Evolutionary conservation across 225 moss, liverwort and hornwort species (phyloP), one percentile per base, ranked within the genome.

Genomic region (Bryum argenteum): DNA sequence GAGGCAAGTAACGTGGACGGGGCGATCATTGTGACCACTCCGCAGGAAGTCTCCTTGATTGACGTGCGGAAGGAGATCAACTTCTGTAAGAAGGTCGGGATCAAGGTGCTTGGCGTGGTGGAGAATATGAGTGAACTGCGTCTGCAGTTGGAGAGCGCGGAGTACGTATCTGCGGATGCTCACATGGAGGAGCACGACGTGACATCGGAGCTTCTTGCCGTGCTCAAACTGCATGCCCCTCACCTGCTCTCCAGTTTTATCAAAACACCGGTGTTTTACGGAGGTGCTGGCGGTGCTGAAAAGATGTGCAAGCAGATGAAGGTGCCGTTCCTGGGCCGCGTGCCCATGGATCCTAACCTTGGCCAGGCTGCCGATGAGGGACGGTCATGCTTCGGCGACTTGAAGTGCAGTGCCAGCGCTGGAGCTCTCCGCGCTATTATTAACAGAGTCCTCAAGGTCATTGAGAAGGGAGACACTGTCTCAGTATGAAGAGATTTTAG

Each of bases 41-140:
- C 97, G 11, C 97, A 97, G 80, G 97, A 94, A 83, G 92, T 97
- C 20, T 92, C 97, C 0, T 76, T 97, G 11, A 94, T 97, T 18
- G 94, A 97, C 55, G 94, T 97, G 23, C 89, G 92, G 66, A 98
- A 98, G 41, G 97, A 94, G 80, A 92, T 98, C 16, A 94, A 98
- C 6, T 98, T 98, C 65, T 98, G 97, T 55, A 98, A 91, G 78
- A 88, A 92, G 22, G 92, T 98, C 20, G 92, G 92, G 8, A 92
- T 94, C 60, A 82, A 90, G 47, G 94, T 97, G 57, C 85, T 97
- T 7, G 97, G 97, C 17, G 94, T 97, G 10, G 96, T 96, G n/a
- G 97, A 97, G 58, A 97, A 97, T 39, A 97, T 94, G 97, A 94
- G 94, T 79, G 91, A 91, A 72, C 73, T 97, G 16, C 92, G 91